These are phyloP conservation scores for Podila epigama DNA, from an alignment of 192 early-diverging fungal species.

Conservation along the genomic window DNA sequence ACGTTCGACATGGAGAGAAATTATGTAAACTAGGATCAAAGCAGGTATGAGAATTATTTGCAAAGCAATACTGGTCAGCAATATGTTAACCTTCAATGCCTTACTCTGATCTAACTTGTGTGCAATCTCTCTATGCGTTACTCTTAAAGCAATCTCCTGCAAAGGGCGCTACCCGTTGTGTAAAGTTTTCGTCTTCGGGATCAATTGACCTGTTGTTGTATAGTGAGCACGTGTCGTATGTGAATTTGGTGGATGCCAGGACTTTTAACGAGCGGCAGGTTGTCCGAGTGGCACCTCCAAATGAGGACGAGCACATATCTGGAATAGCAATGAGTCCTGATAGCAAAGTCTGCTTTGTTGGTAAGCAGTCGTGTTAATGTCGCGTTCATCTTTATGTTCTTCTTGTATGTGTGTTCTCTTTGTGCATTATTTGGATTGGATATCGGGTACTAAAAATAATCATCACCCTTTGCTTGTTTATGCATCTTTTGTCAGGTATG, in stretches of 20 bases:
- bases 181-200: conserved; percentile 92
- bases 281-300: conserved; percentile 74
- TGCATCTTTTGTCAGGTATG: conserved; percentile 57
- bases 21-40: conserved; percentile 76
- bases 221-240: conserved; percentile 87
- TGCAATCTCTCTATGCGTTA: no score
- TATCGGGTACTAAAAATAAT: background rate
- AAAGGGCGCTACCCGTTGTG: conserved; percentile 80
- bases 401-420: background rate
- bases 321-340: conserved; percentile 87
- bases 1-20: conserved; percentile 80
- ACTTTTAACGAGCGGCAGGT: conserved; percentile 85
- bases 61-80: background rate
- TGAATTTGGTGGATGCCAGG: conserved; percentile 91
- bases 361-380: no score
- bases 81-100: background rate
- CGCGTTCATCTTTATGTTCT: conserved; percentile 16
- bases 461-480: background rate
- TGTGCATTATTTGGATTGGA: background rate
- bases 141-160: conserved; percentile 62
- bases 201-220: conserved; percentile 86
- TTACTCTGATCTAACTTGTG: background rate
- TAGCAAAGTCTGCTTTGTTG: conserved; percentile 87
- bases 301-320: conserved; percentile 81
- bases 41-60: conserved; percentile 55